Conservation (phyloP, 2,329 filamentous ascomycete species). For the Endocalyx cinctus region DNA sequence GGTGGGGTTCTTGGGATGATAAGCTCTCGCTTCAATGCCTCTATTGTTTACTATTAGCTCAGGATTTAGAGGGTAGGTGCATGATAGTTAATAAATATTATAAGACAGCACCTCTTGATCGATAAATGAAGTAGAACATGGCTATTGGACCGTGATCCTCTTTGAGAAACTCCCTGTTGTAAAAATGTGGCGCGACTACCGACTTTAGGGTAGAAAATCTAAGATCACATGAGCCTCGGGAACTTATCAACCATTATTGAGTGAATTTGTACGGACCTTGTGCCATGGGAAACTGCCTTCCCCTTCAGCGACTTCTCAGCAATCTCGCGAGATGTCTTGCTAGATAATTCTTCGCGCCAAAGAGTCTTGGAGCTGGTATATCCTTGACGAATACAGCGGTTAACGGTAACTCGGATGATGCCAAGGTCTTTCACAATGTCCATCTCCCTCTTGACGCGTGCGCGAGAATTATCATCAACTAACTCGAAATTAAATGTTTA, state of each 20-base stretch:
- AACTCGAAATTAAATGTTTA: neutral
- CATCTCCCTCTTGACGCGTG: constrained; percentile 20
- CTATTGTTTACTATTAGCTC: too few species aligned
- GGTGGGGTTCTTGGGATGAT: constrained; percentile 25
- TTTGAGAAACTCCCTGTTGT: neutral
- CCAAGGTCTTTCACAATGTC: constrained; percentile 19
- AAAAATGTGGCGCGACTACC: neutral
- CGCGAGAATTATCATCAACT: constrained; percentile 21
- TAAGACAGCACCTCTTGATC: constrained; percentile 27
- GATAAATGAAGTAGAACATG: constrained; percentile 27
- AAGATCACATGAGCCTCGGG: too few species aligned
- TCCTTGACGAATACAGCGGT: too few species aligned
- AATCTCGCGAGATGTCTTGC: too few species aligned
- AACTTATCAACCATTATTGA: too few species aligned
- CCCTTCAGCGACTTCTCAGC: constrained; percentile 32
- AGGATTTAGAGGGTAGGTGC: too few species aligned
- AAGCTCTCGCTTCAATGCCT: constrained; percentile 25
- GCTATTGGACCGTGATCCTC: constrained; percentile 21
- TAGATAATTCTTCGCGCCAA: too few species aligned
- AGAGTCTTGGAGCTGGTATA: too few species aligned
- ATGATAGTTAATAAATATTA: too few species aligned
- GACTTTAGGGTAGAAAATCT: constrained; percentile 10
- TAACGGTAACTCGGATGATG: constrained; percentile 20
- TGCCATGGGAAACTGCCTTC: constrained; percentile 28
- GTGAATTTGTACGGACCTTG: constrained; percentile 24